A percentile compares a stretch with the other conserved stretches of the same genome.
Conservation (phyloP, 441 rosid species). For the Macaranga tanarius region DNA sequence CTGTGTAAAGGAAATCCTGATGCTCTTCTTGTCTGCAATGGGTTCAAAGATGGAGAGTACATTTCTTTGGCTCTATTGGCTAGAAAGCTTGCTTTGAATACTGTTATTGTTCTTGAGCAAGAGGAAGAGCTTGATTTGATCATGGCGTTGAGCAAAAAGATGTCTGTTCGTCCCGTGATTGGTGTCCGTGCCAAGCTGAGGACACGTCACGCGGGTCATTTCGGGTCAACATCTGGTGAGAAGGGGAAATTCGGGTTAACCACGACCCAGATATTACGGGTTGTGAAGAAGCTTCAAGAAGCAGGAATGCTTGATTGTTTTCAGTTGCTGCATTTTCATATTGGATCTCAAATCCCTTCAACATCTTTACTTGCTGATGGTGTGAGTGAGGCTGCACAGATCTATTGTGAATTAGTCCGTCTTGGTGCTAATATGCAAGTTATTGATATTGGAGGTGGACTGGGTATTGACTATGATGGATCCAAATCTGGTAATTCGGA, state of each 20-base stretch:
- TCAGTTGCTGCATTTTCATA: conserved; percentile 86
- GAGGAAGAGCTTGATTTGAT: conserved; percentile 88
- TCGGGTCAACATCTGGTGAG: conserved; percentile 94
- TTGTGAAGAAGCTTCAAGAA: conserved; percentile 58
- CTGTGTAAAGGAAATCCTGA: conserved; percentile 73
- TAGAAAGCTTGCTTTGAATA: conserved; percentile 66
- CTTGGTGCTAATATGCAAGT: conserved; percentile 84
- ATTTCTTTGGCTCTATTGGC: conserved; percentile 74
- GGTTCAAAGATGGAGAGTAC: conserved; percentile 84
- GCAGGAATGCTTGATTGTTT: conserved; percentile 85
- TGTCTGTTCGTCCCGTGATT: conserved; percentile 64
- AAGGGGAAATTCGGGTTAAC: conserved; percentile 90
- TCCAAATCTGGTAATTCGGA: conserved; percentile 81
- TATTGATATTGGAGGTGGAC: conserved; percentile 86
- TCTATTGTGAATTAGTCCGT: conserved; percentile 78
- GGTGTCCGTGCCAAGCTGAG: conserved; percentile 89
- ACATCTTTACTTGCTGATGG: conserved; percentile 74
- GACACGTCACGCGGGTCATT: conserved; percentile 90
- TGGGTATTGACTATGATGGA: conserved; percentile 93
- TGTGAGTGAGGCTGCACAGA: conserved; percentile 87
- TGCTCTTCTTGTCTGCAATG: conserved; percentile 76
- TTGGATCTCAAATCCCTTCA: conserved; percentile 93
- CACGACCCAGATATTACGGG: conserved; percentile 73
- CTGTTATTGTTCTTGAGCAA: conserved; percentile 86
- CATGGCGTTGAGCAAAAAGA: conserved; percentile 57